Conservation (phyloP, 495 filamentous ascomycete genomes). For the Penicillium goetzii region DNA sequence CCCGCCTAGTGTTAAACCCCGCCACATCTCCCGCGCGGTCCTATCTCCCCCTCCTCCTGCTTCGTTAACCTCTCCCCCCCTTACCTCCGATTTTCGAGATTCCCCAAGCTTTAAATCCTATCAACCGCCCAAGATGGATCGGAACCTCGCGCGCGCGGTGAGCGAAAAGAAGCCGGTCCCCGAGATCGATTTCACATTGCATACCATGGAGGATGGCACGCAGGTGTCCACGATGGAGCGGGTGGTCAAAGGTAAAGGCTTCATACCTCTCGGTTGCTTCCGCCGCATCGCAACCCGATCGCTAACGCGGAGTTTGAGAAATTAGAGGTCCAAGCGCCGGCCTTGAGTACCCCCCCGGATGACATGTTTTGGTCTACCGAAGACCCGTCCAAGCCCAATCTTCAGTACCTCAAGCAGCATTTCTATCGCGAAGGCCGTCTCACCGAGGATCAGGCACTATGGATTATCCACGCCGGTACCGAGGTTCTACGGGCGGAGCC, state of each 20-base stretch:
- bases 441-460: slow-evolving; percentile 95
- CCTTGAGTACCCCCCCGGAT: slow-evolving; percentile 85
- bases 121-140: slow-evolving; percentile 43
- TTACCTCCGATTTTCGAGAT: slow-evolving; percentile 24
- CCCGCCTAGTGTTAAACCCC: slow-evolving; percentile 20
- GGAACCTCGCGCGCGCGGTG: slow-evolving; percentile 68
- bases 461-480: slow-evolving; percentile 85
- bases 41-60: slow-evolving; percentile 14
- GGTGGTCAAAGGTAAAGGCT: slow-evolving; percentile 86
- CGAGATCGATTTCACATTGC: slow-evolving; percentile 97
- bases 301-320: slow-evolving; percentile 22
- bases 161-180: slow-evolving; percentile 90
- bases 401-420: slow-evolving; percentile 95
- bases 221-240: slow-evolving; percentile 94
- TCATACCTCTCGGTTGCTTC: slow-evolving; percentile 14
- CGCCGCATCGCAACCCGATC: slow-evolving; percentile 10
- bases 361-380: slow-evolving; percentile 78
- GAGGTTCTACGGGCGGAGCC: slow-evolving; percentile 85
- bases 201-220: slow-evolving; percentile 95
- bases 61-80: slow-evolving; percentile 17
- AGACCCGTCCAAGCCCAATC: slow-evolving; percentile 84
- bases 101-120: slow-evolving; percentile 4
- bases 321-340: slow-evolving; percentile 93
- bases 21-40: slow-evolving; percentile 29
- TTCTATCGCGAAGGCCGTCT: slow-evolving; percentile 96